phyloP scores from a whole-genome alignment of 208 protist species.

The Blastocrithidia nonstop region DNA sequence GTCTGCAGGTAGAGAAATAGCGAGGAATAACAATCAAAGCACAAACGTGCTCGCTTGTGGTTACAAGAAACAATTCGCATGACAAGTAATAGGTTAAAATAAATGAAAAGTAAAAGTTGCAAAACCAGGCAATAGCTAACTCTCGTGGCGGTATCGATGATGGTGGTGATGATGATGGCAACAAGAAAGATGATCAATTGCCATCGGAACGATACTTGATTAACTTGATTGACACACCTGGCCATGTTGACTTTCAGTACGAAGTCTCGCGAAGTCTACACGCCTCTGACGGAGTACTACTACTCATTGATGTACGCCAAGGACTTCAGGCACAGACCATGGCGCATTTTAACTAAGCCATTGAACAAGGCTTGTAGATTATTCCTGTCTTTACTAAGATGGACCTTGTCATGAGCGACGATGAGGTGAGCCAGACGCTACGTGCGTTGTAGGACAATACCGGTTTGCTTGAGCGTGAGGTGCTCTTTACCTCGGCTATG shows the following conservation, averaged over 20 bases:
- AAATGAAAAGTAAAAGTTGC: not conserved
- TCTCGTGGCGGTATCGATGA: constrained; percentile 5
- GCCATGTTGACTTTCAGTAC: constrained; percentile 98
- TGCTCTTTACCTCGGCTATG: constrained; percentile 87
- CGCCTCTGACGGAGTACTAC: constrained; percentile 80
- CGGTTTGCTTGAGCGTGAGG: constrained; percentile 70
- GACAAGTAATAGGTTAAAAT: not conserved
- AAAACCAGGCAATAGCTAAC: not conserved
- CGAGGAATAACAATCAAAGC: constrained; percentile 95
- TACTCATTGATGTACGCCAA: constrained; percentile 88
- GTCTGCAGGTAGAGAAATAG: constrained; percentile 89
- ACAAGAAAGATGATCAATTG: not conserved
- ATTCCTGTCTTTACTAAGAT: constrained; percentile 84
- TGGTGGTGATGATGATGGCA: constrained; percentile 1
- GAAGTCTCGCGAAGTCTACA: constrained; percentile 90
- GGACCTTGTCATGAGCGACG: constrained; percentile 61
- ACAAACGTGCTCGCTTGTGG: constrained; percentile 86
- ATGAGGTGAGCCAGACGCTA: constrained; percentile 44
- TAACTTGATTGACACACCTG: constrained; percentile 96
- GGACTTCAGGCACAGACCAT: constrained; percentile 93
- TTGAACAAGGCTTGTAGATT: constrained; percentile 78
- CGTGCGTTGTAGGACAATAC: constrained; percentile 80
- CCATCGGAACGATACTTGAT: constrained; percentile 68
- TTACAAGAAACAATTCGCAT: constrained; percentile 4
- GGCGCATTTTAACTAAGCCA: constrained; percentile 91